A percentile compares a stretch with the other conserved stretches of the same genome.
Conservation (phyloP, 352 stramenopile genomes). For the Pythium sp. region DNA sequence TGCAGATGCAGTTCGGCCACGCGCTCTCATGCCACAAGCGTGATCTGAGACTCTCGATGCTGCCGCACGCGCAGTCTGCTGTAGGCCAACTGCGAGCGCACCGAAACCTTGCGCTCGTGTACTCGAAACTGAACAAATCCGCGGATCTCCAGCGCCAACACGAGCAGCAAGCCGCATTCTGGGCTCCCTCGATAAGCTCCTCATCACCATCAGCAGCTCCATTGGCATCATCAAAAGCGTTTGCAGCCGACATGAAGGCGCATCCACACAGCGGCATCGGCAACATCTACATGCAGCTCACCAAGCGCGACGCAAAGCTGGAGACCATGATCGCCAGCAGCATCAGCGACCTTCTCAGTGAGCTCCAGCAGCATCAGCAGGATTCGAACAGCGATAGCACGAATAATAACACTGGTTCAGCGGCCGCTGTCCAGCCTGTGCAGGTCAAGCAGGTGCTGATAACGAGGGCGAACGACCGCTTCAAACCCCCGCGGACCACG, state of each 20-base stretch:
- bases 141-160: constrained; percentile 34
- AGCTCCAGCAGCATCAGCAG: constrained; percentile 21
- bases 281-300: constrained; percentile 69
- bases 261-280: constrained; percentile 43
- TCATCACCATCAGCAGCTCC: background rate
- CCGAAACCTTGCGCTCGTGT: constrained; percentile 66
- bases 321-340: constrained; percentile 33
- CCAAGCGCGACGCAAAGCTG: constrained; percentile 33
- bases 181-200: constrained; percentile 18
- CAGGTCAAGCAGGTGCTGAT: constrained; percentile 18
- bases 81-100: constrained; percentile 59
- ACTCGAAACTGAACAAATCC: constrained; percentile 45
- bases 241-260: constrained; percentile 43
- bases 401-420: background rate
- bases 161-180: constrained; percentile 32
- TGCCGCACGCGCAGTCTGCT: constrained; percentile 46
- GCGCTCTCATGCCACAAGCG: constrained; percentile 60
- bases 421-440: background rate
- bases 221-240: constrained; percentile 15
- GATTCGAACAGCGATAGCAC: background rate
- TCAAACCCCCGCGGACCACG: background rate
- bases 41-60: constrained; percentile 42
- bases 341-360: constrained; percentile 30
- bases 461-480: background rate
- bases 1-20: constrained; percentile 50